Evolutionary conservation across 805 yeast genomes (phyloP).

Genomic region (Komagataella kurtzmanii): DNA sequence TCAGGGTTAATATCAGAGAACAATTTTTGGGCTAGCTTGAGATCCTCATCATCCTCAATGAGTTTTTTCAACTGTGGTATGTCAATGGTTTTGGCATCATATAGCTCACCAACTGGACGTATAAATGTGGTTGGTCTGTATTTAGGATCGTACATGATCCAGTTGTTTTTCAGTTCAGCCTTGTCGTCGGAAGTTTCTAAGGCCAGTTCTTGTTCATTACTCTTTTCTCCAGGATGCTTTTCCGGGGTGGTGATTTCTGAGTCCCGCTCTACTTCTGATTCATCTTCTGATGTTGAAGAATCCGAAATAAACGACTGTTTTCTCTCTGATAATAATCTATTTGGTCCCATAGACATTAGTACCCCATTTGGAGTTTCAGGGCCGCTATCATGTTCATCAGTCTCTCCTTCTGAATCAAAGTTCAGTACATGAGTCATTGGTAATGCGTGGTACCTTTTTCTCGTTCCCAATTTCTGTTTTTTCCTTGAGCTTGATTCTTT

Average conservation of each 20-base stretch:
- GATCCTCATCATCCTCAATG: constrained; percentile 68
- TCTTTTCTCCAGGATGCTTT: constrained; percentile 2
- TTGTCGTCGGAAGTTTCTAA: constrained; percentile 9
- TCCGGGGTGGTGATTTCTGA: not conserved
- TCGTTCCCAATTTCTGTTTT: constrained; percentile 4
- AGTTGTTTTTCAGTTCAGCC: constrained; percentile 12
- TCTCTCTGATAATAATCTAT: constrained; percentile 10
- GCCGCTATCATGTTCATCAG: constrained; percentile 12
- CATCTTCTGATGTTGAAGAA: constrained; percentile 16
- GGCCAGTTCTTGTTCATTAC: constrained; percentile 14
- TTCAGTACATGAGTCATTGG: constrained; percentile 46
- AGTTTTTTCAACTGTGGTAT: constrained; percentile 36
- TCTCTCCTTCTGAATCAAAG: constrained; percentile 24
- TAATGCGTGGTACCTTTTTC: constrained; percentile 16
- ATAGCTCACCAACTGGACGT: constrained; percentile 38
- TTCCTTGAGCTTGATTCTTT: constrained; percentile 2
- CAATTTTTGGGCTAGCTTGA: constrained; percentile 33
- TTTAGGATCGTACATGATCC: constrained; percentile 15
- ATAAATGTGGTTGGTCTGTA: constrained; percentile 37
- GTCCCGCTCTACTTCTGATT: constrained; percentile 15
- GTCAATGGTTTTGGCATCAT: constrained; percentile 26
- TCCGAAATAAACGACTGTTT: constrained; percentile 7
- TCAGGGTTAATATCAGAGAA: constrained; percentile 15
- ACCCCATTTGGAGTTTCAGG: not conserved
- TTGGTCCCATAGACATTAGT: constrained; percentile 10